These are phyloP conservation scores for Termitomyces eurrhizus DNA, from an alignment of 768 basidiomycete species.

Conservation along the genomic window DNA sequence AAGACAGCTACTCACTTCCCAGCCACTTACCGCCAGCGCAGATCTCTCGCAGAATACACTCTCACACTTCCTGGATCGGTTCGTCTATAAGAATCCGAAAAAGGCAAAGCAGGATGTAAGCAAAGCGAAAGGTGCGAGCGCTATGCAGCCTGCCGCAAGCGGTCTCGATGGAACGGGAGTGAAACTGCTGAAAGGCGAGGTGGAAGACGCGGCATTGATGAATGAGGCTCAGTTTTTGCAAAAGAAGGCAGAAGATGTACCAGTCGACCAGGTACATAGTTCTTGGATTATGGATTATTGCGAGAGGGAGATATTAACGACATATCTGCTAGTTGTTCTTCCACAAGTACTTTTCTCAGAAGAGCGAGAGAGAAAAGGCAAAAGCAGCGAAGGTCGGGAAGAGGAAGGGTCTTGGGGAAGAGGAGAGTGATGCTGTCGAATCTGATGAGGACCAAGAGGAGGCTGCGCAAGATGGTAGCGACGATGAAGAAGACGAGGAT, in stretches of 20 bases:
- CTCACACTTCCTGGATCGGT: slow-evolving; percentile 93
- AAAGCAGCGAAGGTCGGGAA: slow-evolving; percentile 37
- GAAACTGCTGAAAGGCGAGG: slow-evolving; percentile 65
- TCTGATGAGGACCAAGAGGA: slow-evolving; percentile 44
- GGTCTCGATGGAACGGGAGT: slow-evolving; percentile 60
- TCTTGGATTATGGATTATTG: not conserved
- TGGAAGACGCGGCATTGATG: slow-evolving; percentile 41
- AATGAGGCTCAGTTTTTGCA: slow-evolving; percentile 78
- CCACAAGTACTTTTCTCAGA: slow-evolving; percentile 82
- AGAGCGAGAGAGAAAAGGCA: slow-evolving; percentile 51
- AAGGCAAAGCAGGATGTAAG: slow-evolving; percentile 34
- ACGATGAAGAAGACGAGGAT: slow-evolving; percentile 42
- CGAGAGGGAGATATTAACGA: not conserved
- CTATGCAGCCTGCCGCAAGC: slow-evolving; percentile 92
- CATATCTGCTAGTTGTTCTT: slow-evolving; percentile 66
- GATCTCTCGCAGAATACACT: slow-evolving; percentile 93
- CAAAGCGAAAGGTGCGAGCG: slow-evolving; percentile 71
- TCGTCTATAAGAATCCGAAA: slow-evolving; percentile 97
- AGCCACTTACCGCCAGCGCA: slow-evolving; percentile 75
- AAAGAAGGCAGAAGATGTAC: slow-evolving; percentile 64
- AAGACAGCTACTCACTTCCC: slow-evolving; percentile 67
- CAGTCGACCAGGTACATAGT: slow-evolving; percentile 75
- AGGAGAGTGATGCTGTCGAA: slow-evolving; percentile 33
- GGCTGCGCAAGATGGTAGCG: slow-evolving; percentile 34
- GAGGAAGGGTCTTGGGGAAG: slow-evolving; percentile 28